A percentile compares a stretch with the other conserved stretches of the same genome.
These are phyloP conservation scores for Chalciporus sphaerocephalus DNA, from an alignment of 768 basidiomycete species.

Conservation along the genomic window DNA sequence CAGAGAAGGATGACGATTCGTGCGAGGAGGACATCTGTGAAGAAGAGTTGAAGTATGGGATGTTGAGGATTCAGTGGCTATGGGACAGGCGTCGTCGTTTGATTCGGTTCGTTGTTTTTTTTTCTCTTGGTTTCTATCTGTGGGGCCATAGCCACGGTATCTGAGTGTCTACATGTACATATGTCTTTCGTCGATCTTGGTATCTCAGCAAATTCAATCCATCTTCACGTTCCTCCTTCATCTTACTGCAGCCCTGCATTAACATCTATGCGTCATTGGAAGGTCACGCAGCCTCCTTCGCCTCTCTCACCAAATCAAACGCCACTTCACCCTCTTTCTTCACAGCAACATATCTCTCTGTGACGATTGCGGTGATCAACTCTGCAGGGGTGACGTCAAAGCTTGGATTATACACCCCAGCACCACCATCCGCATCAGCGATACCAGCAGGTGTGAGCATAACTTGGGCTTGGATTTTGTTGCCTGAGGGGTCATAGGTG, in stretches of 20 bases:
- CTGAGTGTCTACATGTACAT: not conserved
- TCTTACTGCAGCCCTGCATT: too few species aligned
- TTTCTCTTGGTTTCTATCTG: constrained; percentile 30
- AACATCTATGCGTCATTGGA: too few species aligned
- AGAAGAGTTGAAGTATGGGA: constrained; percentile 8
- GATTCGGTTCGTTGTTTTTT: constrained; percentile 7
- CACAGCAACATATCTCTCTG: constrained; percentile 89
- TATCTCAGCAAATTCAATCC: not conserved
- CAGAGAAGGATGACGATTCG: constrained; percentile 28
- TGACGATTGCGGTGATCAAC: constrained; percentile 91
- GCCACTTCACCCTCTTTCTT: constrained; percentile 50
- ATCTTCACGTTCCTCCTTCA: not conserved
- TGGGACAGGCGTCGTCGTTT: too few species aligned
- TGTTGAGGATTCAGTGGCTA: not conserved
- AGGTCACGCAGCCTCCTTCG: constrained; percentile 4
- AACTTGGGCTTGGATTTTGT: constrained; percentile 67
- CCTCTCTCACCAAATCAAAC: constrained; percentile 58
- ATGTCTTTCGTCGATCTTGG: not conserved
- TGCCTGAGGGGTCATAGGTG: constrained; percentile 35
- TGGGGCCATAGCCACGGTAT: too few species aligned
- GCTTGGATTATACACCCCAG: constrained; percentile 78
- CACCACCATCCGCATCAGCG: constrained; percentile 17
- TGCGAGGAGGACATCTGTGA: constrained; percentile 18
- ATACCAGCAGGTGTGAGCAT: constrained; percentile 74
- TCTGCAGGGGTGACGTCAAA: constrained; percentile 96